Evolutionary conservation across 371 early-diverging fungal species (phyloP).

Genomic region (Racocetra persica): DNA sequence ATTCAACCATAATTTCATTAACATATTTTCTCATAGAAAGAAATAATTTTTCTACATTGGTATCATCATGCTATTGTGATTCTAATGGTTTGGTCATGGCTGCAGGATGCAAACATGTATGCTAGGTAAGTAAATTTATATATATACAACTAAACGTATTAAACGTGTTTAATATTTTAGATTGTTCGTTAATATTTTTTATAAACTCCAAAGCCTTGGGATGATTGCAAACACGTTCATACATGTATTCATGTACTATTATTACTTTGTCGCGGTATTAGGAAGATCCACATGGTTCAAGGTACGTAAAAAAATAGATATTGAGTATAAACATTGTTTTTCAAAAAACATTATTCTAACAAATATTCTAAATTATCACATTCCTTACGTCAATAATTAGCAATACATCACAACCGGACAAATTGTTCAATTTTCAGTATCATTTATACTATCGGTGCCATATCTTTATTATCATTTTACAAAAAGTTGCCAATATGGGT

Average conservation of each 20-base stretch:
- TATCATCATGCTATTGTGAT: slow-evolving; percentile 73
- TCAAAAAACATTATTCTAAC: no score
- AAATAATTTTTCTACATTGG: slow-evolving; percentile 63
- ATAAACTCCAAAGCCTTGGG: slow-evolving; percentile 58
- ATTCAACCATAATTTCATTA: neutral
- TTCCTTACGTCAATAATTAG: neutral
- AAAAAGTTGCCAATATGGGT: slow-evolving; percentile 12
- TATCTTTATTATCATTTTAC: slow-evolving; percentile 42
- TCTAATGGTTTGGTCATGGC: slow-evolving; percentile 52
- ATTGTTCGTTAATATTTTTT: slow-evolving; percentile 44
- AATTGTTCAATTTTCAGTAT: slow-evolving; percentile 31
- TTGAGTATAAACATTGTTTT: no score
- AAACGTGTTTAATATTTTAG: no score
- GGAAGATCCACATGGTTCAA: slow-evolving; percentile 69
- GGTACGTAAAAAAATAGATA: slow-evolving; percentile 30
- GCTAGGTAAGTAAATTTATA: slow-evolving; percentile 33
- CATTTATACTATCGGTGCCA: slow-evolving; percentile 32
- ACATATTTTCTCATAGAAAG: slow-evolving; percentile 28
- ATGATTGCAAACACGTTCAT: slow-evolving; percentile 65
- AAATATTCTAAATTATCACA: neutral
- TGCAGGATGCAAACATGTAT: slow-evolving; percentile 42
- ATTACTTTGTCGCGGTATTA: slow-evolving; percentile 59
- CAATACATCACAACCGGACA: slow-evolving; percentile 37
- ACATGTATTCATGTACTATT: slow-evolving; percentile 73
- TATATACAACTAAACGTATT: no score